Evolutionary conservation across 169 alveolate genomes (phyloP), one percentile per base, ranked within the genome.

Genomic region (Cyclospora cayetanensis): DNA sequence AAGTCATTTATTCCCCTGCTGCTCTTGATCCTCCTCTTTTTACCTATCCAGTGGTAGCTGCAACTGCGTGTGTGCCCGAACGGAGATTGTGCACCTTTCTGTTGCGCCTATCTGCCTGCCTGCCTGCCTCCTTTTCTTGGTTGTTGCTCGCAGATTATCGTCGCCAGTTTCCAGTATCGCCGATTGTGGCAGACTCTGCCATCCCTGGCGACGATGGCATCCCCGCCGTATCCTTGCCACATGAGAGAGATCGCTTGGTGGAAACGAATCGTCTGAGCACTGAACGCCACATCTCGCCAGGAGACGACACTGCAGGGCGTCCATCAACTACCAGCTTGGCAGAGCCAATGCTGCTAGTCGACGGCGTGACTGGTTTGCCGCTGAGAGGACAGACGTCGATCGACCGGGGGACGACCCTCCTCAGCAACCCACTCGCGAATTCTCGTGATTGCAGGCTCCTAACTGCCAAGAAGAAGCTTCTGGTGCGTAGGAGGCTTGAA

Each of bases 121-220:
- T n/a, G n/a, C n/a, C n/a, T n/a, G n/a, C n/a, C n/a, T n/a, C n/a
- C n/a, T n/a, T n/a, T n/a, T n/a, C n/a, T n/a, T n/a, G n/a, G n/a
- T 3, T 46, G 22, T 31, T 42, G 60, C 46, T 7, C 20, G 18
- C 88, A 77, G 88, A 46, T 29, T 77, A 77, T 70, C 88, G 88
- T 70, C 88, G 88, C 2, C 88, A 77, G 70, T 77, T 77, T 70
- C 88, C 88, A 46, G 88, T 70, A 2, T 77, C 88, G 63, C 88
- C 88, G 35, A 77, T 77, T 37, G 88, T 50, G 72, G 88, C 88
- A 42, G 88, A 77, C 50, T 77, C 88, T 77, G 88, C 88, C 27
- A n/a, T 46, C 52, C 35, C 42, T 27, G 88, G 70, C 70, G 88
- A 77, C 43, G 66, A 77, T 50, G 88, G 88, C 66, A 70, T 31